A percentile compares a stretch with the other conserved stretches of the same genome.
phyloP scores from a whole-genome alignment of 2,329 filamentous ascomycete genomes.

The Monilinia fructicola region DNA sequence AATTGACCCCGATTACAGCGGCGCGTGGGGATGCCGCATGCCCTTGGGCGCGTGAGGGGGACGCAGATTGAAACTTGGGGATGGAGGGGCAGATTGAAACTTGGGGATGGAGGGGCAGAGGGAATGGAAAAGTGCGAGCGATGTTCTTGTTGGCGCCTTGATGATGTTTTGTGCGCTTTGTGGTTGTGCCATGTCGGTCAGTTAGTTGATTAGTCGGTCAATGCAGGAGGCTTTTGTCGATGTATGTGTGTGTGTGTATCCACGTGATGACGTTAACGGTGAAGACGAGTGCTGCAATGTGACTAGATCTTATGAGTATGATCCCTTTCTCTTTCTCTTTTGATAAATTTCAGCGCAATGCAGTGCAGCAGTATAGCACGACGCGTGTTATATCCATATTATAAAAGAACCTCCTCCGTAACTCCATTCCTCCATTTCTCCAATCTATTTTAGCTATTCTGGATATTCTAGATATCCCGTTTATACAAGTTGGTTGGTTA shows the following conservation, averaged over 20 bases:
- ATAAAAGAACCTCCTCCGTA: too few relatives aligned
- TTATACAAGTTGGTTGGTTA: too few relatives aligned
- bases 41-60: neutral
- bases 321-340: too few relatives aligned
- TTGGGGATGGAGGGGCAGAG: neutral
- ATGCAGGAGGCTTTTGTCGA: constrained; percentile 25
- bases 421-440: too few relatives aligned
- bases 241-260: neutral
- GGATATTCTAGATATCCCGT: too few relatives aligned
- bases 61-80: neutral
- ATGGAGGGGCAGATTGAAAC: neutral
- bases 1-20: constrained; percentile 4
- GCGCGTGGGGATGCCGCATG: constrained; percentile 9
- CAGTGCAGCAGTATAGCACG: too few relatives aligned
- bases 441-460: too few relatives aligned
- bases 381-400: too few relatives aligned
- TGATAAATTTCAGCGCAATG: too few relatives aligned
- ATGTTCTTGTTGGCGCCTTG: neutral
- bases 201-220: constrained; percentile 22
- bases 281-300: too few relatives aligned
- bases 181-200: constrained; percentile 14
- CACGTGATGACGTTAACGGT: neutral
- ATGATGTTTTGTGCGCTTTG: neutral
- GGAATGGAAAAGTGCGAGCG: neutral
- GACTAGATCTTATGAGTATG: neutral